Evolutionary conservation across 345 rosid genomes (phyloP).

Genomic region (Salix exigua): DNA sequence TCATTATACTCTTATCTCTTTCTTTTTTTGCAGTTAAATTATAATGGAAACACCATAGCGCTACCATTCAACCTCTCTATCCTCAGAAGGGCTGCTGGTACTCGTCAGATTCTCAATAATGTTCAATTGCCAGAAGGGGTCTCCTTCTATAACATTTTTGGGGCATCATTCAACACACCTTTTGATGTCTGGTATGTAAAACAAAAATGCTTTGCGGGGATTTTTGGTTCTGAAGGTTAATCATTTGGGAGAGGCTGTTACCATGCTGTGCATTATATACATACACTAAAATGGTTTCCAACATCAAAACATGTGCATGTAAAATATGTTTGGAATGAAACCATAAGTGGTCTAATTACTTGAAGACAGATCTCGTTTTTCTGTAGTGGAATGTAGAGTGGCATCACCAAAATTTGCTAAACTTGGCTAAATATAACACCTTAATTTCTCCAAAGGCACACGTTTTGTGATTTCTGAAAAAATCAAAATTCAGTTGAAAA

Average conservation of each 20-base stretch:
- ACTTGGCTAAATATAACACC: too few species aligned
- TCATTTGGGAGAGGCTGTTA: background rate
- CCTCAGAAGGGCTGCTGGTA: conserved; percentile 65
- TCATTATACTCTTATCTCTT: conserved; percentile 1
- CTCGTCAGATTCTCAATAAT: conserved; percentile 55
- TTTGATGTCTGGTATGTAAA: conserved; percentile 73
- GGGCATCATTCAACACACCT: conserved; percentile 73
- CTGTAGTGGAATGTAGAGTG: background rate
- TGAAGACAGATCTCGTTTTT: background rate
- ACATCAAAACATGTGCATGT: background rate
- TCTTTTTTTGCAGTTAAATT: conserved; percentile 45
- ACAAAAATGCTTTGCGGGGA: background rate
- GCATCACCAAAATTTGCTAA: background rate
- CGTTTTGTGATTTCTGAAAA: background rate
- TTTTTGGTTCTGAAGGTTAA: background rate
- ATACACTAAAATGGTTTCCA: background rate
- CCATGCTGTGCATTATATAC: background rate
- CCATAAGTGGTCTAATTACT: background rate
- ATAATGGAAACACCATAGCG: conserved; percentile 56
- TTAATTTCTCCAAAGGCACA: too few species aligned
- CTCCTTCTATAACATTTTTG: conserved; percentile 70
- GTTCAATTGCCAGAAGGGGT: conserved; percentile 66
- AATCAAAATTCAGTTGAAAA: background rate
- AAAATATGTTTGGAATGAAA: background rate
- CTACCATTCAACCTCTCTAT: conserved; percentile 69